A percentile compares a stretch with the other conserved stretches of the same genome.
Conservation (phyloP, 2,329 filamentous ascomycete species). For the Hawksworthiomyces lignivorus region DNA sequence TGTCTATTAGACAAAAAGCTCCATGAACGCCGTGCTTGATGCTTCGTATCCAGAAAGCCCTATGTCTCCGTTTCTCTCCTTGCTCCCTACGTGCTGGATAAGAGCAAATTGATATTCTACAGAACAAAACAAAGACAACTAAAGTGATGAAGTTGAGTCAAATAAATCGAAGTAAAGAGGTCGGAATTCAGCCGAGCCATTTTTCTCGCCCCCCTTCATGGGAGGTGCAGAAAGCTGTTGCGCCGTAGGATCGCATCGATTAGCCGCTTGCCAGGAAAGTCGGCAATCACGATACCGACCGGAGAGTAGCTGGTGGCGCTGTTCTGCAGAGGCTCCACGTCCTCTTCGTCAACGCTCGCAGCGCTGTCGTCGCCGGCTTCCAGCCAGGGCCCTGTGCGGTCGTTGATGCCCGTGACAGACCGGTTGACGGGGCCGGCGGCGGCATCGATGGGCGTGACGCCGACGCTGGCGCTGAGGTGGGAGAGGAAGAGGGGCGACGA, state of each 20-base stretch:
- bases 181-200: too few species aligned
- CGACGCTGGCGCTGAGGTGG: conserved; percentile 40
- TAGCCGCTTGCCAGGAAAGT: conserved; percentile 38
- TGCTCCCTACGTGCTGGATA: too few species aligned
- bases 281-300: conserved; percentile 40
- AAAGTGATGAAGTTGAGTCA: too few species aligned
- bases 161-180: too few species aligned
- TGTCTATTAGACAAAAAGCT: too few species aligned
- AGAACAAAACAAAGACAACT: too few species aligned
- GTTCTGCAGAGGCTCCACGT: not conserved
- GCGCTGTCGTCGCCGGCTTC: conserved; percentile 5
- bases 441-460: conserved; percentile 41
- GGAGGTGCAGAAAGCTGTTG: conserved; percentile 24
- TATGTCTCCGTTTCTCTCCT: too few species aligned
- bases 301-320: conserved; percentile 10
- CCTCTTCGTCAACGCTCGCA: not conserved
- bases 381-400: conserved; percentile 39
- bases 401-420: conserved; percentile 38
- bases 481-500: conserved; percentile 31
- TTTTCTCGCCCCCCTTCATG: too few species aligned
- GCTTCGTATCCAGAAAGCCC: too few species aligned
- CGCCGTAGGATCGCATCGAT: conserved; percentile 34
- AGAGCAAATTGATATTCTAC: too few species aligned
- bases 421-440: conserved; percentile 38
- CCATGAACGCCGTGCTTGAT: too few species aligned